Evolutionary conservation across 2,329 filamentous ascomycete species (phyloP), one percentile per base, ranked within the genome.

Genomic region (Pseudodiploospora longispora): DNA sequence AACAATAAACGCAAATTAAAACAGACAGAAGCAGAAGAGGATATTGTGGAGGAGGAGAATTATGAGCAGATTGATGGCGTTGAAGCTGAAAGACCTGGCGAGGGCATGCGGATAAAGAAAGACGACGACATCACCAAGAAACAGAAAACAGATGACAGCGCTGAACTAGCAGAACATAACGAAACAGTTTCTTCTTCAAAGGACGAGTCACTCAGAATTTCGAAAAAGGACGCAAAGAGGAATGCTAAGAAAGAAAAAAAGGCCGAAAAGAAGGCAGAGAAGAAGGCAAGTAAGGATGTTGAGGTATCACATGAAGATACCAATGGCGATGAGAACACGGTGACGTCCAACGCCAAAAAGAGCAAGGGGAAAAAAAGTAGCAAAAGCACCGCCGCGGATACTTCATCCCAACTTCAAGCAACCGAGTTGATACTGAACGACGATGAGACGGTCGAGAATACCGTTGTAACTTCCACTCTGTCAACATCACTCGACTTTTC

Each of bases 1-100:
- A 70, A 70, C 53, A 88, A 86, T 56, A 95, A 95, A 71, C 79
- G 88, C 47, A 95, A 95, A 68, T 72, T 85, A 29, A 78, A 81
- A 43, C 79, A 84, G 51, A 68, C 82, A 46, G 72, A 76, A 44
- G 62, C 71, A n/a, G 61, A 72, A 32, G 67, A 69, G 27, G 68
- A 69, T 7, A 60, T 58, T 45, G 57, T 56, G 8, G 70, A 70
- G 1, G 71, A 71, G 36, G 66, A 64, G 44, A 62, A 65, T 6
- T 59, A 57, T 35, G 75, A 69, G 27, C 63, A 65, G 10, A 65
- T 77, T 5, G 66, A 73, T 0, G 78, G 76, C 8, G 68, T 82
- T 38, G 74, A 78, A 48, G 66, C 66, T 43, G 80, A 84, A 61
- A 68, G 71, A 52, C 84, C 84, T 3, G 71, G 74, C 36, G 75